Evolutionary conservation across 2,329 filamentous ascomycete genomes (phyloP).

Genomic region (Clonostachys solani): DNA sequence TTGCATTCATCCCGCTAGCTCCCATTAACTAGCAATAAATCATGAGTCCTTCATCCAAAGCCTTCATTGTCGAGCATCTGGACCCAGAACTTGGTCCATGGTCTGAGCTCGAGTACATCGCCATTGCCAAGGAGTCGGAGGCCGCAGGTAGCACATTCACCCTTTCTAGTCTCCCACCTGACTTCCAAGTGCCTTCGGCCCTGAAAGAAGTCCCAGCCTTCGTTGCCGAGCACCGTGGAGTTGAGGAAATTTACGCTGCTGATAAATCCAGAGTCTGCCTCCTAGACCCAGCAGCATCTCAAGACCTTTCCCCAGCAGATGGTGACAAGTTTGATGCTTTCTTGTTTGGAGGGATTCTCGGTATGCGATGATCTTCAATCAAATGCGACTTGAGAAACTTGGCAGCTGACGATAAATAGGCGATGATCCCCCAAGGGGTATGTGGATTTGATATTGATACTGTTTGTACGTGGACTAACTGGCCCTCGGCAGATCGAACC

Average conservation of each 20-base stretch:
- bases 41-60: conserved; percentile 40
- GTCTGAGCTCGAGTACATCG: conserved; percentile 89
- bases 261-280: conserved; percentile 78
- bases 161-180: conserved; percentile 73
- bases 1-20: not conserved
- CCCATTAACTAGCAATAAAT: not conserved
- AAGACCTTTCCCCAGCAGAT: conserved; percentile 81
- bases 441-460: conserved; percentile 13
- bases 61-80: conserved; percentile 93
- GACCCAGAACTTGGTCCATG: conserved; percentile 91
- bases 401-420: conserved; percentile 43
- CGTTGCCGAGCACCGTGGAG: conserved; percentile 68
- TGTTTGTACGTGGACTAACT: conserved; percentile 1
- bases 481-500: conserved; percentile 67
- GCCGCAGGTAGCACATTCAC: conserved; percentile 66
- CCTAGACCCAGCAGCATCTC: conserved; percentile 77
- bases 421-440: conserved; percentile 90
- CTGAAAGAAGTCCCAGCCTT: conserved; percentile 57
- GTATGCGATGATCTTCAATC: conserved; percentile 43
- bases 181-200: conserved; percentile 59
- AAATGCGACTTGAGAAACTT: not conserved
- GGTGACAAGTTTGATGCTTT: conserved; percentile 83
- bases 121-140: conserved; percentile 79
- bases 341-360: conserved; percentile 92
- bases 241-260: conserved; percentile 75